These are phyloP conservation scores for Tephrocybe sp. DNA, from an alignment of 768 basidiomycete genomes.

Conservation along the genomic window DNA sequence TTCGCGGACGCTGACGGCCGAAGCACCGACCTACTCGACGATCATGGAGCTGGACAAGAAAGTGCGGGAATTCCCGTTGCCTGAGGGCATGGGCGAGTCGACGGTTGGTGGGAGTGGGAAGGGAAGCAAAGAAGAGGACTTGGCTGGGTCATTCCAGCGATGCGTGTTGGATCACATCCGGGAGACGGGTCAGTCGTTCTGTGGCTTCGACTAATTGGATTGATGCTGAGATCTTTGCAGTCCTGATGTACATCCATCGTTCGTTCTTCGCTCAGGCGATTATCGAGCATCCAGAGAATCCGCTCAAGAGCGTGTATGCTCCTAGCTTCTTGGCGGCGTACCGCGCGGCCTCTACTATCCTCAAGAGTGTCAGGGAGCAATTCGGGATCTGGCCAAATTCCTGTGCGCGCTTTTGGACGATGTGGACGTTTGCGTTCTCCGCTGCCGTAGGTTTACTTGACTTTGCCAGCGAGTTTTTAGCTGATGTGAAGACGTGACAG, in stretches of 20 bases:
- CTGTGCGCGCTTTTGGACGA: constrained; percentile 56
- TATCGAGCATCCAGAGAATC: constrained; percentile 65
- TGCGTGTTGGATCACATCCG: constrained; percentile 50
- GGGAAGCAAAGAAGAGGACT: constrained; percentile 19
- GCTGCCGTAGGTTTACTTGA: constrained; percentile 43
- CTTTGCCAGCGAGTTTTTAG: too few species aligned
- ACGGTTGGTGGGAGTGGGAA: not conserved
- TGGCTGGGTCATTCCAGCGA: constrained; percentile 41
- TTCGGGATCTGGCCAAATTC: constrained; percentile 46
- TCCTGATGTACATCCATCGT: constrained; percentile 63
- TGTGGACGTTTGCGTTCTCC: constrained; percentile 63
- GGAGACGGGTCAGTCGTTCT: constrained; percentile 46
- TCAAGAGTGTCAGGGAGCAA: constrained; percentile 50
- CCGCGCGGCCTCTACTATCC: constrained; percentile 54
- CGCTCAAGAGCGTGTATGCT: constrained; percentile 63
- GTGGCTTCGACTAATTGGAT: too few species aligned
- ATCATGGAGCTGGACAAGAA: constrained; percentile 69
- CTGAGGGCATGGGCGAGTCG: constrained; percentile 11
- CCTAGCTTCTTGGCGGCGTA: constrained; percentile 67
- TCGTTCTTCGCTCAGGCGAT: constrained; percentile 74
- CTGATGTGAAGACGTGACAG: constrained; percentile 29
- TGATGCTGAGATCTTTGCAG: constrained; percentile 29
- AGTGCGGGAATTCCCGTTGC: constrained; percentile 56
- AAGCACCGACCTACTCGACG: constrained; percentile 61
- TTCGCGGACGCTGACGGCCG: constrained; percentile 58